Evolutionary conservation across 2,329 filamentous ascomycete species (phyloP), one percentile per base, ranked within the genome.

Genomic region (Diatrype stigma): DNA sequence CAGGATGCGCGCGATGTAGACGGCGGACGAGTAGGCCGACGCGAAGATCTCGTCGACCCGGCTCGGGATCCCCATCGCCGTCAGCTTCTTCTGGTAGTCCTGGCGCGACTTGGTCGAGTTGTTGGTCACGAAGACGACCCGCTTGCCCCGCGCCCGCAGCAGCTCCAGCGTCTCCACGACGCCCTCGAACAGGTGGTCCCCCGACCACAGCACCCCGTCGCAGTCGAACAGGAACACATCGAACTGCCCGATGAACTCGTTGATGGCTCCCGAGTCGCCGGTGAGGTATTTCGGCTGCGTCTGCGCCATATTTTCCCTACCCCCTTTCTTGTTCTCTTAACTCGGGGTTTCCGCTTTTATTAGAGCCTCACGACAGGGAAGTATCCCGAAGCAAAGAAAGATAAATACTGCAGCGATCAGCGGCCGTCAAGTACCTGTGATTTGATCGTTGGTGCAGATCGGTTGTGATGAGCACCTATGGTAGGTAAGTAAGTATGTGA

Each of bases 151-250:
- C 51, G 83, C 86, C 64, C 90, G 86, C 56, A 99, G 75, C 71
- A 96, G 78, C 54, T 90, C 82, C 35, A 99, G 74, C 0, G 91
- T 96, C 71, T 96, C 90, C 4, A 89, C 86, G 5, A 91, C 86
- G 48, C 87, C 88, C 14, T 90, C 86, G 61, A 94, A 96, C 11
- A 96, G 76, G 67, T 93, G 86, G 66, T 96, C 90, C 46, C 94
- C 94, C 16, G 92, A 96, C 94, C 94, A 99, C 53, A 99, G 77
- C 35, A 99, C 94, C 66, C 93, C 94, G 82, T 99, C 94, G 73
- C 94, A 99, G 69, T 99, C 94, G 64, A 99, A 90, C 12, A 99
- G 77, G 66, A 99, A 97, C 73, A 96, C 94, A 76, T 99, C 94
- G 66, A 96, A 99, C 66, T 84, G 84, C 72, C 90, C 86, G 54